Base-by-base conservation (phyloP, 2,329 filamentous ascomycete genomes). In the Diaporthe citrichinensis region DNA sequence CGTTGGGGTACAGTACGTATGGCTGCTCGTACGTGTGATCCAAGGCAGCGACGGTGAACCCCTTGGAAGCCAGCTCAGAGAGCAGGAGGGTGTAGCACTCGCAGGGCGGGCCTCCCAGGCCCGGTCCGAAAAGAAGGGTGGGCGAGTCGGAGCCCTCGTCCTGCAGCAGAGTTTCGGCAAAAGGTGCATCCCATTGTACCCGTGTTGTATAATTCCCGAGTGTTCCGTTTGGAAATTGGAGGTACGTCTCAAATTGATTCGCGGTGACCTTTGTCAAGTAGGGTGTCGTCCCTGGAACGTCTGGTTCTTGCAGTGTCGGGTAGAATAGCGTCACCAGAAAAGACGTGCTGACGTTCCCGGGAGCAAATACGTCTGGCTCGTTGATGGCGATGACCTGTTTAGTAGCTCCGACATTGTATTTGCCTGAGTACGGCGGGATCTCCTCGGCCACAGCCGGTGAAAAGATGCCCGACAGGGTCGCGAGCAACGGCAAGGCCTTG, bases 21-120 rank as follows among this genome's bases (percentile, higher is more conserved):
- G 72, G 72, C 65, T 74, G 75, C 49, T 76, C 75, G n/a, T 74
- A 74, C 14, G 72, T 67, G 57, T 74, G 75, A 23, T 74, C 75
- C 17, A 76, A 25, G 7, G 62, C 75, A n/a, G 73, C 72, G 17
- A 74, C 57, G 12, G 72, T 68, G 57, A 62, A 76, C 20, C 75
- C 75, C 2, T 51, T 55, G 39, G 72, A 76, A 1, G 72, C 75
- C 9, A 76, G 65, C 39, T 76, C 62, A 17, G 75, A 76, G 15
- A 76, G 62, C 1, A 76, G 34, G 51, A 72, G 41, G 4, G 75
- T 76, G 55, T 76, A 68, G 28, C 39, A 57, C 51, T 74, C 72
- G 25, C 46, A 34, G 14, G 72, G 58, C 28, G 75, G 74, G 44
- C 41, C 51, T 23, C 55, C 51, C 2, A 72, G 31, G 2, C 53